Evolutionary conservation across 805 yeast species (phyloP).

Genomic region (Cyberlindnera misumaiensis): DNA sequence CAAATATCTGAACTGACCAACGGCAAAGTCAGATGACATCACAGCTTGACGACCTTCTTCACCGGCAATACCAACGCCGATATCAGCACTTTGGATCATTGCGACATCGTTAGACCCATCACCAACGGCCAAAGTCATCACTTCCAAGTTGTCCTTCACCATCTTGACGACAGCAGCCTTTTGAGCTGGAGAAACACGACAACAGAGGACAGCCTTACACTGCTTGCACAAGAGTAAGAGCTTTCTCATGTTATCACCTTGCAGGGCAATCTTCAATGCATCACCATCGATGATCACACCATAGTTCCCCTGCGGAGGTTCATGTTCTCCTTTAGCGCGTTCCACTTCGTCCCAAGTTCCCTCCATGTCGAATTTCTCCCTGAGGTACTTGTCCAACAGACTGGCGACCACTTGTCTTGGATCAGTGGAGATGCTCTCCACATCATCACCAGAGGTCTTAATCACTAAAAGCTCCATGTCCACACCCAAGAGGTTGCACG

Average conservation of each 20-base stretch:
- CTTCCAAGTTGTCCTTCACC: conserved; percentile 67
- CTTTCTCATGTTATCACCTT: conserved; percentile 38
- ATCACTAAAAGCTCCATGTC: conserved; percentile 71
- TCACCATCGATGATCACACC: conserved; percentile 80
- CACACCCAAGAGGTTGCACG: conserved; percentile 68
- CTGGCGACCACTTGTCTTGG: conserved; percentile 36
- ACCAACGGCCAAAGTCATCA: conserved; percentile 83
- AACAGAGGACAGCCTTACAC: conserved; percentile 76
- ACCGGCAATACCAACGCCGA: conserved; percentile 88
- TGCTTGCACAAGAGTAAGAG: conserved; percentile 70
- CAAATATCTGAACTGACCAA: conserved; percentile 74
- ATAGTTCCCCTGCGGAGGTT: conserved; percentile 58
- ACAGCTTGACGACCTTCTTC: conserved; percentile 89
- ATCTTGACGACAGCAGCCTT: conserved; percentile 77
- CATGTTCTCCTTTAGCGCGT: conserved; percentile 48
- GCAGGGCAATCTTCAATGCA: conserved; percentile 52
- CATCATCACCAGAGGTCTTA: conserved; percentile 52
- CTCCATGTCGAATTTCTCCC: conserved; percentile 46
- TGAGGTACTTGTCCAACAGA: conserved; percentile 46
- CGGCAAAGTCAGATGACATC: conserved; percentile 82
- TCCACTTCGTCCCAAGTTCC: conserved; percentile 55
- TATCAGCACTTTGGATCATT: conserved; percentile 84
- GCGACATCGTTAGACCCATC: conserved; percentile 90
- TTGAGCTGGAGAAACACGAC: conserved; percentile 85
- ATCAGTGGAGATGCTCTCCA: conserved; percentile 35